Conservation (phyloP, 306 rosid species). For the Acacia confusa region DNA sequence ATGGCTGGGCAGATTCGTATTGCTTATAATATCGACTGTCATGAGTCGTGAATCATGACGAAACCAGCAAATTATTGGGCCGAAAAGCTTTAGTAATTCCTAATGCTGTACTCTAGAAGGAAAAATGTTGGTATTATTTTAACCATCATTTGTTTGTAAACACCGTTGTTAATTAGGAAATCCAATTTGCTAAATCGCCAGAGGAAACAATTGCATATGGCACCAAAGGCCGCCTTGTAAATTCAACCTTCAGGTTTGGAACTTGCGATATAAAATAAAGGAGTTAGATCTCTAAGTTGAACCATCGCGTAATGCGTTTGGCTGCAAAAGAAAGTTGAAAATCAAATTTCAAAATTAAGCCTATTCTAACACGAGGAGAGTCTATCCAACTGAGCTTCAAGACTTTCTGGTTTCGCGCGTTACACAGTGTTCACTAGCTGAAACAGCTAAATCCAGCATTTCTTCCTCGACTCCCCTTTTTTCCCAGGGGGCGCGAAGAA, state of each 20-base stretch:
- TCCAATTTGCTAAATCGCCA: background rate
- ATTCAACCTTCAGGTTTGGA: constrained; percentile 16
- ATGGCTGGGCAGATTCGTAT: constrained; percentile 2
- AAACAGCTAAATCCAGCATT: constrained; percentile 25
- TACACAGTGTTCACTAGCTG: constrained; percentile 23
- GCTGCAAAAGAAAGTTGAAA: constrained; percentile 10
- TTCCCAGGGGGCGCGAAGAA: constrained; percentile 30
- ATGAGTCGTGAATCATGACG: background rate
- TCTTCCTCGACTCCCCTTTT: constrained; percentile 19
- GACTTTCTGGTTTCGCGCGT: constrained; percentile 5
- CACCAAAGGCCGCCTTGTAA: constrained; percentile 5
- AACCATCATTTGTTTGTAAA: background rate
- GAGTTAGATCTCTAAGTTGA: constrained; percentile 42
- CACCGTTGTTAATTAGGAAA: background rate
- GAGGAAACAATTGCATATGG: constrained; percentile 6
- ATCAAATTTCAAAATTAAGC: background rate
- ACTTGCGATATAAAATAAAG: constrained; percentile 7
- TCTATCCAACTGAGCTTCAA: constrained; percentile 27
- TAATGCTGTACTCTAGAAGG: background rate
- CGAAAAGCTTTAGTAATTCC: constrained; percentile 10
- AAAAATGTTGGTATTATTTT: background rate
- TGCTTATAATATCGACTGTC: background rate
- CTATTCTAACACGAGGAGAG: constrained; percentile 18
- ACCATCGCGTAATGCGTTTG: constrained; percentile 16
- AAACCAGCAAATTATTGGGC: background rate